Evolutionary conservation across 2,329 filamentous ascomycete species (phyloP), one percentile per base, ranked within the genome.

Genomic region (Sarocladium strictum): DNA sequence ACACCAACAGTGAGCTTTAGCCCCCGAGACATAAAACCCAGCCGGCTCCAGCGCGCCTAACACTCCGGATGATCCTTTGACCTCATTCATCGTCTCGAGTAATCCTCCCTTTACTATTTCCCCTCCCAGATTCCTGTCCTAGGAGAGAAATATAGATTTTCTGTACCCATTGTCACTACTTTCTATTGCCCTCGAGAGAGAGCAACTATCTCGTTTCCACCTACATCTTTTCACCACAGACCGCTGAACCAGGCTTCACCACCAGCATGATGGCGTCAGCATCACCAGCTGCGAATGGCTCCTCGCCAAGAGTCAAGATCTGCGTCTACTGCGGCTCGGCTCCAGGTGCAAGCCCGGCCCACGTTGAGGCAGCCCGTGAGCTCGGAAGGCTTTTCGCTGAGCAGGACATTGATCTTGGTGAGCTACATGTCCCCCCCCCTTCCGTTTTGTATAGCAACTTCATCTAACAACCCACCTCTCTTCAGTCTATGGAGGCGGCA

Each of bases 241-340:
- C 40, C 40, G 40, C 40, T 43, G 49, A 27, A 21, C 23, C 29
- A 37, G 6, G 27, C 27, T 3, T 24, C 27, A 56, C 58, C 21
- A 55, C 58, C 53, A 62, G 27, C 15, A 57, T 55, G 49, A 59
- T 56, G 38, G 47, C 55, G 27, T 50, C 50, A 41, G 53, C 58
- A 55, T 58, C 61, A 57, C 54, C 57, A 35, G 55, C 62, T 14
- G 60, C 54, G 17, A 63, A 62, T 52, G 60, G 62, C 35, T 37
- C 32, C 10, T 21, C 35, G 26, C 32, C 50, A 40, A 38, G 19
- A 19, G 50, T 53, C 57, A 89, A 89, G 60, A 87, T 97, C 67
- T 96, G 90, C 69, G 93, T 97, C 61, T 97, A 96, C 80, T 97
- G 94, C 75, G 94, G 93, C 66, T 84, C 94, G 53, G 86, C 83